These are phyloP conservation scores for Tulasnella sp. DNA, from an alignment of 768 basidiomycete species.

Conservation along the genomic window DNA sequence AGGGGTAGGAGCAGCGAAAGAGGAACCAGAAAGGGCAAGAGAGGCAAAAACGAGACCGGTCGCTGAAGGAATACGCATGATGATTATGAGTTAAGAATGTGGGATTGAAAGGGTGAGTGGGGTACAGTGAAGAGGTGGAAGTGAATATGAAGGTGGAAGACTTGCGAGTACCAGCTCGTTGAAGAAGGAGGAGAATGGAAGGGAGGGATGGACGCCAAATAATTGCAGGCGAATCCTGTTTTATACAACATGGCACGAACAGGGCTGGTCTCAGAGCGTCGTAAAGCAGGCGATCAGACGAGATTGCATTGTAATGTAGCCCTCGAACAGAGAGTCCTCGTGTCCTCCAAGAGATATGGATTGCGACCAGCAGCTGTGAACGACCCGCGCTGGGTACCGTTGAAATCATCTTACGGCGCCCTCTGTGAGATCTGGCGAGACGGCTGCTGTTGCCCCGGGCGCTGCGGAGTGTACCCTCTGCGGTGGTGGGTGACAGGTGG, in stretches of 20 bases:
- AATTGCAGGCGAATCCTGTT: background rate
- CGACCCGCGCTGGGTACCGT: too few relatives aligned
- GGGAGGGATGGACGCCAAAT: background rate
- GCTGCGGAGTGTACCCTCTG: too few relatives aligned
- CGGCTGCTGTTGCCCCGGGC: too few relatives aligned
- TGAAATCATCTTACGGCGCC: too few relatives aligned
- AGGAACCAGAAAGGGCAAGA: slow-evolving; percentile 20
- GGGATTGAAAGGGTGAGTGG: background rate
- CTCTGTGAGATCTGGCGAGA: too few relatives aligned
- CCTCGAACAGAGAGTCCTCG: background rate
- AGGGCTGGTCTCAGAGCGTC: background rate
- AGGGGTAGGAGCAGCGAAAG: slow-evolving; percentile 24
- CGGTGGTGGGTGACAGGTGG: too few relatives aligned
- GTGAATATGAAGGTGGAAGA: background rate
- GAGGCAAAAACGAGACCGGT: slow-evolving; percentile 25
- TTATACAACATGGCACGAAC: background rate
- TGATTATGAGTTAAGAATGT: background rate
- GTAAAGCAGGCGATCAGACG: background rate
- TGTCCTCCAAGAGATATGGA: background rate
- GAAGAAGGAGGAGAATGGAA: background rate
- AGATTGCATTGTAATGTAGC: background rate
- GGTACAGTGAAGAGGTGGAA: background rate
- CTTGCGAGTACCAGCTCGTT: background rate
- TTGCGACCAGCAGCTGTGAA: background rate
- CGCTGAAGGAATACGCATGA: slow-evolving; percentile 24